phyloP scores from a whole-genome alignment of 352 stramenopile genomes.

The Globisporangium polare region DNA sequence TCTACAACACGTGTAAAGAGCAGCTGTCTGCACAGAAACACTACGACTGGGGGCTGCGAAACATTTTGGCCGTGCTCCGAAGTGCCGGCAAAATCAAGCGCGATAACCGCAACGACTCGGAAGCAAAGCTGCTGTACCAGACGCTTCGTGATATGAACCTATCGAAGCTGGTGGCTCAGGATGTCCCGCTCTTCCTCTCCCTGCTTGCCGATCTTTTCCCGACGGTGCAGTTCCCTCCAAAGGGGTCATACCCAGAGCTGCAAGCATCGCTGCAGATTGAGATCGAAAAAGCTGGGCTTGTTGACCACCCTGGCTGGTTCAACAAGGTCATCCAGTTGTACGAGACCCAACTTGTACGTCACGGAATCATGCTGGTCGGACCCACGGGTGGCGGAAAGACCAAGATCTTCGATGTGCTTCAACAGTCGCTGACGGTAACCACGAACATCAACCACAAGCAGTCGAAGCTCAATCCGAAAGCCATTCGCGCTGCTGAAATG shows the following conservation, averaged over 20 bases:
- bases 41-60: constrained; percentile 91
- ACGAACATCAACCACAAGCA: constrained; percentile 95
- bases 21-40: constrained; percentile 91
- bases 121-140: constrained; percentile 87
- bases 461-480: constrained; percentile 96
- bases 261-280: constrained; percentile 82
- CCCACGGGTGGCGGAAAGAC: constrained; percentile 97
- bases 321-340: constrained; percentile 98
- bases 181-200: constrained; percentile 97
- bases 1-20: constrained; percentile 91
- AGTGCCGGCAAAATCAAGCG: constrained; percentile 91
- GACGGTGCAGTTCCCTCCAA: constrained; percentile 85
- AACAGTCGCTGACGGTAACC: constrained; percentile 91
- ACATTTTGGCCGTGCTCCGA: constrained; percentile 88
- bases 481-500: constrained; percentile 97
- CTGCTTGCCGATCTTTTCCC: constrained; percentile 97
- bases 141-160: constrained; percentile 97
- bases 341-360: constrained; percentile 96
- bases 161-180: constrained; percentile 97
- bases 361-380: constrained; percentile 99
- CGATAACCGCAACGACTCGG: constrained; percentile 84
- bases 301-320: constrained; percentile 86
- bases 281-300: constrained; percentile 91
- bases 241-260: constrained; percentile 96
- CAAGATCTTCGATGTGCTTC: constrained; percentile 95